Percentiles rank a stretch among this genome's conserved stretches.
Evolutionary conservation across 495 filamentous ascomycete genomes (phyloP).

Genomic region (Delitschia confertaspora): DNA sequence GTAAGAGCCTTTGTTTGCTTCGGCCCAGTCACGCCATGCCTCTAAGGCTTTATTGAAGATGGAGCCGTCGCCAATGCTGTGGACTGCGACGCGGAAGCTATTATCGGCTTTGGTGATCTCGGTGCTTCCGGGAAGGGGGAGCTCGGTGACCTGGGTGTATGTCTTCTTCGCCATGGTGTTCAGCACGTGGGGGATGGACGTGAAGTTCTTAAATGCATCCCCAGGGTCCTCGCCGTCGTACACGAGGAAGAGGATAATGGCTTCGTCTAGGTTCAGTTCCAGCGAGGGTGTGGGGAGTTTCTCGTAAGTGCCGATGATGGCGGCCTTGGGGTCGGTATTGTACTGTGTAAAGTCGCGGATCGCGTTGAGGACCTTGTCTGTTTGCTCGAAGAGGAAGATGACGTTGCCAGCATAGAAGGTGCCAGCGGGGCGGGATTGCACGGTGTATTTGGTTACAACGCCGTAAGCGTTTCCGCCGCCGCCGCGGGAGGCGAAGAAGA

Average conservation of each 20-base stretch:
- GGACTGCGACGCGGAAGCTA: slow-evolving; percentile 50
- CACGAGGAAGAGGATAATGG: slow-evolving; percentile 54
- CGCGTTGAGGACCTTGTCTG: slow-evolving; percentile 14
- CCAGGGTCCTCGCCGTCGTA: slow-evolving; percentile 49
- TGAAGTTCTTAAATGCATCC: slow-evolving; percentile 49
- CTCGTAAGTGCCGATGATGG: slow-evolving; percentile 40
- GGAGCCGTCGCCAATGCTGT: slow-evolving; percentile 35
- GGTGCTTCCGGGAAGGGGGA: too few relatives aligned
- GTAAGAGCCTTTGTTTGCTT: slow-evolving; percentile 39
- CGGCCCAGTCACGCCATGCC: slow-evolving; percentile 41
- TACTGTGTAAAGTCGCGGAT: slow-evolving; percentile 26
- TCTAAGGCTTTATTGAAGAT: slow-evolving; percentile 42
- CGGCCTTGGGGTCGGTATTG: slow-evolving; percentile 19
- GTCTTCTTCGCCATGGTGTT: slow-evolving; percentile 44
- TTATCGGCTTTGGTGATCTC: slow-evolving; percentile 36
- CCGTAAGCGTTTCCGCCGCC: slow-evolving; percentile 48
- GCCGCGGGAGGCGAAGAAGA: slow-evolving; percentile 52
- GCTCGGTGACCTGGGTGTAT: slow-evolving; percentile 44
- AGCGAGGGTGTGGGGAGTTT: too few relatives aligned
- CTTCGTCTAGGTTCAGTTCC: slow-evolving; percentile 37
- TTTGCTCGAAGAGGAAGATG: slow-evolving; percentile 9
- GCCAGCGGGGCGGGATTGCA: slow-evolving; percentile 17
- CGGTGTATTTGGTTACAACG: slow-evolving; percentile 39
- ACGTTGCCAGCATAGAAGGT: slow-evolving; percentile 23
- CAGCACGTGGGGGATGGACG: slow-evolving; percentile 39